Evolutionary conservation across 2,329 filamentous ascomycete species (phyloP).

Genomic region (Aspergillus pseudoglaucus): DNA sequence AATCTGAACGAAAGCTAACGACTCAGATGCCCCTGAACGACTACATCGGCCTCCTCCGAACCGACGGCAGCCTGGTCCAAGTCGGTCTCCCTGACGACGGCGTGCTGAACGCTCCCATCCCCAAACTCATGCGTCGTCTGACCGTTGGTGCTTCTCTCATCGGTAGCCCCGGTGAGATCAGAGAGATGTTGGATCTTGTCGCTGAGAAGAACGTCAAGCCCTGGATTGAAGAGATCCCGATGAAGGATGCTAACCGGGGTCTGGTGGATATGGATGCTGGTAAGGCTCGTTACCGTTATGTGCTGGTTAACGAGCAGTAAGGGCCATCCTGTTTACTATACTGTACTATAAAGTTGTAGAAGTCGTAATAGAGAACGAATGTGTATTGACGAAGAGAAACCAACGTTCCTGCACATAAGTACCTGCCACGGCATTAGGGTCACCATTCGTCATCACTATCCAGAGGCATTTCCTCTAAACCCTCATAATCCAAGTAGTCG

Average conservation of each 20-base stretch:
- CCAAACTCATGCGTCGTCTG: slow-evolving; percentile 49
- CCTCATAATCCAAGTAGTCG: no score
- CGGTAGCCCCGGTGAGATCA: slow-evolving; percentile 35
- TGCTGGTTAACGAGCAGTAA: slow-evolving; percentile 34
- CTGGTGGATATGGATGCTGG: slow-evolving; percentile 38
- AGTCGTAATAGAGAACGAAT: neutral
- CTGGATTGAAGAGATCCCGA: slow-evolving; percentile 35
- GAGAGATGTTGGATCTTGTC: slow-evolving; percentile 39
- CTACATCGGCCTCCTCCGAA: slow-evolving; percentile 53
- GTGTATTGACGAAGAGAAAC: no score
- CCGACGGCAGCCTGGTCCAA: slow-evolving; percentile 56
- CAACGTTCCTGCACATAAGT: no score
- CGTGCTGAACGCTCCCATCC: slow-evolving; percentile 48
- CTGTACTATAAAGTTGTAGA: no score
- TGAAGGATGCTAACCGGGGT: slow-evolving; percentile 39
- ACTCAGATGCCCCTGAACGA: slow-evolving; percentile 52
- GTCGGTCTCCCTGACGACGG: slow-evolving; percentile 59
- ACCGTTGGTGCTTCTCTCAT: slow-evolving; percentile 44
- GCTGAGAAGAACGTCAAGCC: slow-evolving; percentile 33
- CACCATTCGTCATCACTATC: no score
- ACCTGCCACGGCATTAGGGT: no score
- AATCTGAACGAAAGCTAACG: slow-evolving; percentile 1
- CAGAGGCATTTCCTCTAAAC: no score
- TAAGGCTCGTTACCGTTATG: slow-evolving; percentile 40
- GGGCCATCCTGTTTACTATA: neutral